phyloP scores from a whole-genome alignment of 129 eudicot genomes.

The Solidago caesia region DNA sequence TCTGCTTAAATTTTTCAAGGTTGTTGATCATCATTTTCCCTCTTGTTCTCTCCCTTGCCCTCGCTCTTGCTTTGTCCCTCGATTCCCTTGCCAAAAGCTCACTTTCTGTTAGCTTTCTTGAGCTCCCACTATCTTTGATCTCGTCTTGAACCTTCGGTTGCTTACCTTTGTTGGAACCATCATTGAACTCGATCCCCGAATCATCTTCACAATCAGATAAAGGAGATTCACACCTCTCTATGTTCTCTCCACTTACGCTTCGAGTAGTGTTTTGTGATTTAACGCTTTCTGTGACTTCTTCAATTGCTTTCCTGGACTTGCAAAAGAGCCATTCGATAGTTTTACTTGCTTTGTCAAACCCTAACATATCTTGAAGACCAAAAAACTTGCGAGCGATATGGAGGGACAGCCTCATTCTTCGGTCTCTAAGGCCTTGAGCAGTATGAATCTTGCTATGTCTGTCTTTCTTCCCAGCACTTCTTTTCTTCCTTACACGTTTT shows the following conservation, averaged over 20 bases:
- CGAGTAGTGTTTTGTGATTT: constrained; percentile 28
- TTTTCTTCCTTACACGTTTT: constrained; percentile 29
- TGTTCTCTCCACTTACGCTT: constrained; percentile 25
- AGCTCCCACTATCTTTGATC: constrained; percentile 12
- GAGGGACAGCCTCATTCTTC: constrained; percentile 64
- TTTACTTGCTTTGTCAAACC: constrained; percentile 66
- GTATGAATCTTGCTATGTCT: constrained; percentile 67
- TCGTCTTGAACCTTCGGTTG: constrained; percentile 24
- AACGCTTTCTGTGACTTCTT: constrained; percentile 34
- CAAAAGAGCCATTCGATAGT: constrained; percentile 65
- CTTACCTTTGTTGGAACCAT: constrained; percentile 32
- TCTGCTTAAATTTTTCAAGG: constrained; percentile 11
- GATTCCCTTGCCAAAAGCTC: constrained; percentile 28
- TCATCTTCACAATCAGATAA: constrained; percentile 21
- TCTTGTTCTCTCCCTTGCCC: constrained; percentile 58
- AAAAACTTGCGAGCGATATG: constrained; percentile 63
- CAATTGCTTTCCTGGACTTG: constrained; percentile 56
- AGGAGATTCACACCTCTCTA: constrained; percentile 18
- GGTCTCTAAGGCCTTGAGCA: constrained; percentile 53
- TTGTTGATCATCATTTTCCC: constrained; percentile 42
- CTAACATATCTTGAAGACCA: constrained; percentile 65
- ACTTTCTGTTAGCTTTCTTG: constrained; percentile 24
- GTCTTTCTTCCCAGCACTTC: constrained; percentile 51
- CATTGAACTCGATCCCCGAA: constrained; percentile 18
- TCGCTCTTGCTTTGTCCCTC: constrained; percentile 56